Conservation (phyloP, 1,284 basidiomycete genomes). For the Bondarzewia mesenterica region DNA sequence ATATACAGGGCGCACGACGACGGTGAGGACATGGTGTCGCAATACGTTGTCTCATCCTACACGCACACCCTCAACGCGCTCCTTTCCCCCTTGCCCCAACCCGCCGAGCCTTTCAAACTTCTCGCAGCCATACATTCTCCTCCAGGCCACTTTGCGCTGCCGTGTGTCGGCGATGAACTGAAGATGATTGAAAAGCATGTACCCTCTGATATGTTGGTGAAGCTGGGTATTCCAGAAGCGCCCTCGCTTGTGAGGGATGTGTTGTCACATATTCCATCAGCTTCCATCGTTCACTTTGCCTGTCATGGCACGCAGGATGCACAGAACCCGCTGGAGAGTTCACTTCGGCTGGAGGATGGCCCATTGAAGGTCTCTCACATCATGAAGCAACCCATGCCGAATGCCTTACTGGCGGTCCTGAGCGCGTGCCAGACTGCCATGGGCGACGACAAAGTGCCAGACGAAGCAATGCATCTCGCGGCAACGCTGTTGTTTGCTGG, state of each 20-base stretch:
- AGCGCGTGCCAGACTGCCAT: conserved; percentile 4
- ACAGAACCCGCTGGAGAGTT: neutral
- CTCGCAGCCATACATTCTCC: conserved; percentile 4
- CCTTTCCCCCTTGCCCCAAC: neutral
- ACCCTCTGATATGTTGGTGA: conserved; percentile 1
- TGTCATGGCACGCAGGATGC: neutral
- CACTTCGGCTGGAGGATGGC: conserved; percentile 1
- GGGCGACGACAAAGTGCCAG: neutral
- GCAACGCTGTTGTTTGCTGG: conserved; percentile 18
- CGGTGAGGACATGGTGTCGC: neutral
- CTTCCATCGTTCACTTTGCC: neutral
- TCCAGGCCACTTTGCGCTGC: neutral
- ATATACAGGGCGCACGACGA: conserved; percentile 8
- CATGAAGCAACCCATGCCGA: neutral
- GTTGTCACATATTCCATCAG: neutral
- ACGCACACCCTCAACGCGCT: conserved; percentile 12
- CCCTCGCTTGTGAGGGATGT: conserved; percentile 1
- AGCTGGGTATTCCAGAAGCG: too few species aligned
- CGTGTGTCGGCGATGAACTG: neutral
- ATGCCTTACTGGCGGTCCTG: conserved; percentile 1
- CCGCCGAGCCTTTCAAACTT: neutral
- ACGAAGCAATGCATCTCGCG: conserved; percentile 14
- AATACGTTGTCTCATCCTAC: conserved; percentile 18
- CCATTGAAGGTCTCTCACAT: neutral
- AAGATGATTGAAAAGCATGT: neutral